Percentiles rank a stretch among this genome's conserved stretches.
Conservation (phyloP, 805 yeast genomes). For the Sugiyamaella boreocaroliniensis region DNA sequence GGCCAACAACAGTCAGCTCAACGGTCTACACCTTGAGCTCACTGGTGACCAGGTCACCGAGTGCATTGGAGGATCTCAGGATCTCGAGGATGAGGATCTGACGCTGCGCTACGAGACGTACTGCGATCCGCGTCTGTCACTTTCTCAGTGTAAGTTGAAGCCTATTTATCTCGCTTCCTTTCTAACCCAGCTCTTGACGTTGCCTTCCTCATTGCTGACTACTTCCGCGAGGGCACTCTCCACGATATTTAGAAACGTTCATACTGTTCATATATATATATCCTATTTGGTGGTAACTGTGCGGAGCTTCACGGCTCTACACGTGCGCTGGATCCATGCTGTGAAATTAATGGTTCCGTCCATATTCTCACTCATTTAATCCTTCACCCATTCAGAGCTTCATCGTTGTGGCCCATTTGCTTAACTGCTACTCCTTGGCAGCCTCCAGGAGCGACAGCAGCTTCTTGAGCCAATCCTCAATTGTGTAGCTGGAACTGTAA, state of each 20-base stretch:
- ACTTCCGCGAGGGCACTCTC: slow-evolving; percentile 14
- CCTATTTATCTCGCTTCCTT: neutral
- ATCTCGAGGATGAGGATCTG: slow-evolving; percentile 34
- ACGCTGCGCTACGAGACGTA: slow-evolving; percentile 37
- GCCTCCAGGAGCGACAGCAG: slow-evolving; percentile 11
- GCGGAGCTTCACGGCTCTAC: too few species aligned
- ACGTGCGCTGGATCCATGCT: too few species aligned
- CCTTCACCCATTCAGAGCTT: too few species aligned
- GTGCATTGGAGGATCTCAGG: slow-evolving; percentile 38
- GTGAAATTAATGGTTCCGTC: too few species aligned
- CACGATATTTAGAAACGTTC: neutral
- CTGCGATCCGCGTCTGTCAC: slow-evolving; percentile 38
- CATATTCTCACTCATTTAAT: too few species aligned
- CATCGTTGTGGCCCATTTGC: neutral
- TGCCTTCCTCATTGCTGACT: slow-evolving; percentile 38
- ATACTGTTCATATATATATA: too few species aligned
- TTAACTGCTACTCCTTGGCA: slow-evolving; percentile 2
- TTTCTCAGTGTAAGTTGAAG: slow-evolving; percentile 28
- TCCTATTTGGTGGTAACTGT: too few species aligned
- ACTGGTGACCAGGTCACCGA: slow-evolving; percentile 41
- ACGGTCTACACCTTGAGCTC: slow-evolving; percentile 38
- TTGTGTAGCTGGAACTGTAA: slow-evolving; percentile 57
- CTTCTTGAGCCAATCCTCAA: slow-evolving; percentile 38
- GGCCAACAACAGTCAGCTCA: slow-evolving; percentile 28
- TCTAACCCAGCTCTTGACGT: slow-evolving; percentile 29